A percentile compares a stretch with the other conserved stretches of the same genome.
phyloP scores from a whole-genome alignment of 495 filamentous ascomycete genomes.

The Trichoderma virens region DNA sequence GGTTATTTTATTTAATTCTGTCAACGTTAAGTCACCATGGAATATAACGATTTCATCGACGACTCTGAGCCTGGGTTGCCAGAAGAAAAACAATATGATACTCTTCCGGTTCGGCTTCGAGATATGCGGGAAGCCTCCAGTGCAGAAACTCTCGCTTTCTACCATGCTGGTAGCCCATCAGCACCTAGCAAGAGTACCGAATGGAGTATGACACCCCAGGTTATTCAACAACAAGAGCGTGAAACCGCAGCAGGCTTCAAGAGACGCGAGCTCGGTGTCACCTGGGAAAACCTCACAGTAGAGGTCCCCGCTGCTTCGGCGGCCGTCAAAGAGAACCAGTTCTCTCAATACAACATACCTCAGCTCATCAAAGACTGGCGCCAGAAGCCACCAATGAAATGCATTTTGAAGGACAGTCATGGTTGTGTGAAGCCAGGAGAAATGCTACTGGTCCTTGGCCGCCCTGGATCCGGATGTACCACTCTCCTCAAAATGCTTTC shows the following conservation, averaged over 20 bases:
- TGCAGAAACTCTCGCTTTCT: background rate
- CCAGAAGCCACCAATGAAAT: background rate
- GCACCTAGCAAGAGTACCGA: background rate
- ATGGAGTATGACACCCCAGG: background rate
- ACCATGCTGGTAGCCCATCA: background rate
- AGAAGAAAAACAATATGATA: background rate
- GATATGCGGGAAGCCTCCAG: background rate
- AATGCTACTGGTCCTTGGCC: constrained; percentile 60
- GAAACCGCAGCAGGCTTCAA: background rate
- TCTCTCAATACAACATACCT: background rate
- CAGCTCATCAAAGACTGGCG: background rate
- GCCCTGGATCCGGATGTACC: constrained; percentile 64
- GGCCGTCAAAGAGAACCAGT: background rate
- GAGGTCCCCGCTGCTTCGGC: background rate
- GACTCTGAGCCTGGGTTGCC: background rate
- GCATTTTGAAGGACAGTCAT: constrained; percentile 39
- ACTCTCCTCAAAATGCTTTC: constrained; percentile 63
- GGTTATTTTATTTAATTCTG: background rate
- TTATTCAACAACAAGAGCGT: background rate
- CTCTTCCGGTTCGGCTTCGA: background rate
- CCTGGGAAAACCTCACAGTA: background rate
- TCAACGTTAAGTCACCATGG: background rate
- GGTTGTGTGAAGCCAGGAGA: constrained; percentile 41
- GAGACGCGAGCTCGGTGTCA: background rate
- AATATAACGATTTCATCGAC: background rate